Percentiles rank a stretch among this genome's conserved stretches.
Evolutionary conservation across 257 asterid species (phyloP).

Genomic region (Anisodus acutangulus): DNA sequence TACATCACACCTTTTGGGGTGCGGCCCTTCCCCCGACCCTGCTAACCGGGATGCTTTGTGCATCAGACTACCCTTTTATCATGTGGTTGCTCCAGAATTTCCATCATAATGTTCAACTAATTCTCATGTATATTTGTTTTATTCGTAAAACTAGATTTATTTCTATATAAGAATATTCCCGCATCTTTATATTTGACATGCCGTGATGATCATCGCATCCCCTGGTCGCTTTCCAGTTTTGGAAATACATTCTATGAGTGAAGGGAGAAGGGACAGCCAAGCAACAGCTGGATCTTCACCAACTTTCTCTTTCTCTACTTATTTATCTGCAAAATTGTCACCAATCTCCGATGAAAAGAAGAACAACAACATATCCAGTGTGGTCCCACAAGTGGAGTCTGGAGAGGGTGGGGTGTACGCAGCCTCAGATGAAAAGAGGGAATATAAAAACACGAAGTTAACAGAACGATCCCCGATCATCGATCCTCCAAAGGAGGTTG

Average conservation of each 20-base stretch:
- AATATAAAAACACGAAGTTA: neutral
- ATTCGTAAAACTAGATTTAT: neutral
- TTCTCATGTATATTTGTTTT: neutral
- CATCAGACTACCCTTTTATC: too few relatives aligned
- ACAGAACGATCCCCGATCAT: neutral
- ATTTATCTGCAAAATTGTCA: neutral
- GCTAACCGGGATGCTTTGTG: too few relatives aligned
- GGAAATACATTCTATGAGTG: neutral
- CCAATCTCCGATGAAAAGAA: neutral
- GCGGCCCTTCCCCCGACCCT: too few relatives aligned
- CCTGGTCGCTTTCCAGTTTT: conserved; percentile 8
- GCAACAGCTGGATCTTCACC: neutral
- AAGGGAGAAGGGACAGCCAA: neutral
- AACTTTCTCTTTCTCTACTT: neutral
- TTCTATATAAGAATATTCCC: neutral
- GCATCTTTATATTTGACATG: neutral
- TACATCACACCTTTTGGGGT: too few relatives aligned
- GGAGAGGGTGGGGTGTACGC: too few relatives aligned
- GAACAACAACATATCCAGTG: too few relatives aligned
- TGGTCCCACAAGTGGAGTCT: too few relatives aligned
- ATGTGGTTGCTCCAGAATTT: too few relatives aligned
- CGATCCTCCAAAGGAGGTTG: conserved; percentile 20
- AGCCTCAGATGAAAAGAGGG: neutral
- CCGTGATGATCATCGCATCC: conserved; percentile 24
- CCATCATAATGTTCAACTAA: neutral